Evolutionary conservation across 1,284 basidiomycete genomes (phyloP).

Genomic region (Earliella scabrosa): DNA sequence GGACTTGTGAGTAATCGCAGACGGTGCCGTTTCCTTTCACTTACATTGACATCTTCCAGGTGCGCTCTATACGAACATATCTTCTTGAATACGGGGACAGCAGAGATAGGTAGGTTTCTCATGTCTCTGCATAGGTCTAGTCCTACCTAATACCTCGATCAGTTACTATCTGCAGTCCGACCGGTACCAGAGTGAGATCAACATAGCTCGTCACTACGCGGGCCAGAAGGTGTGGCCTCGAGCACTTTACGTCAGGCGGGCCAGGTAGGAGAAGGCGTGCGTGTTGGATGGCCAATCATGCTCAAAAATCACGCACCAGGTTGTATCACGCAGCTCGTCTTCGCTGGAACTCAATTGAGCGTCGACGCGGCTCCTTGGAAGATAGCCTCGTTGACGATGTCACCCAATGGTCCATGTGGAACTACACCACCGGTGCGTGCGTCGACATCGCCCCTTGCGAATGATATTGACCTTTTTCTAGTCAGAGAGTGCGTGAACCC

Average conservation of each 20-base stretch:
- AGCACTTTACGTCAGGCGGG: constrained; percentile 66
- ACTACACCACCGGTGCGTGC: constrained; percentile 64
- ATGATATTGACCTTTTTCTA: constrained; percentile 19
- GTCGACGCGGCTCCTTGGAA: constrained; percentile 72
- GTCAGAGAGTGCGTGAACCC: constrained; percentile 55
- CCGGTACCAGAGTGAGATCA: constrained; percentile 63
- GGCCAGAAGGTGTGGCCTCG: constrained; percentile 75
- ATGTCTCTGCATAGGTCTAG: background rate
- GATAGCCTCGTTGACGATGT: constrained; percentile 82
- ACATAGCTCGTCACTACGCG: constrained; percentile 67
- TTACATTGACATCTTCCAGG: constrained; percentile 38
- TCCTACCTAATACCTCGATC: constrained; percentile 3
- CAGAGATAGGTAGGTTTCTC: constrained; percentile 53
- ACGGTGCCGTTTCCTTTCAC: too few relatives aligned
- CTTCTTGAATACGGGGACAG: constrained; percentile 75
- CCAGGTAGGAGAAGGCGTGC: constrained; percentile 47
- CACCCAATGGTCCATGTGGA: constrained; percentile 85
- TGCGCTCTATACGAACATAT: constrained; percentile 66
- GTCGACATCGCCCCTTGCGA: background rate
- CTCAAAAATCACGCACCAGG: constrained; percentile 37
- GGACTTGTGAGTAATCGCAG: constrained; percentile 61
- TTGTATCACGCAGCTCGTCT: constrained; percentile 71
- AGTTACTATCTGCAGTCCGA: constrained; percentile 67
- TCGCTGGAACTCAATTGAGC: constrained; percentile 74
- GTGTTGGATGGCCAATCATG: background rate